phyloP scores from a whole-genome alignment of 257 asterid genomes.

The Solanum paucissectum region DNA sequence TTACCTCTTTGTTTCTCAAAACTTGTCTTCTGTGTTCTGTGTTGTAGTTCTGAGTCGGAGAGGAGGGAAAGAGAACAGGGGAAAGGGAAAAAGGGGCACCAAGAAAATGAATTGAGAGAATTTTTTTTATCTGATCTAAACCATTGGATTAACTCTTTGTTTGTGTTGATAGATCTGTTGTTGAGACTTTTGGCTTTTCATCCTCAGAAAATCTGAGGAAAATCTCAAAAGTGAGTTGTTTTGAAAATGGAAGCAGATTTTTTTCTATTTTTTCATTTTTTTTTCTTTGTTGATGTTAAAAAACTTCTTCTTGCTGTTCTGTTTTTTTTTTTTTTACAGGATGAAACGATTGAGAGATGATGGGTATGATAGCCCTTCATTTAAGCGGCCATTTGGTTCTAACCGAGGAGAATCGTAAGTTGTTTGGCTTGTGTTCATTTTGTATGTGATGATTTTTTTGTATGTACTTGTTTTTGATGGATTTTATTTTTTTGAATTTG shows the following conservation, averaged over 20 bases:
- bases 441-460: not conserved
- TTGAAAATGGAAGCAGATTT: not conserved
- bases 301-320: slow-evolving; percentile 9
- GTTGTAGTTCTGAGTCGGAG: slow-evolving; percentile 5
- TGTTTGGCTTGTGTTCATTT: not conserved
- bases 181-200: slow-evolving; percentile 10
- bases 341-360: slow-evolving; percentile 92
- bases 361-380: slow-evolving; percentile 52
- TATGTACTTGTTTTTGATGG: not conserved
- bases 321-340: slow-evolving; percentile 17
- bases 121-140: slow-evolving; percentile 21
- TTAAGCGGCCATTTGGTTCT: slow-evolving; percentile 70
- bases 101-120: slow-evolving; percentile 1
- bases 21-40: slow-evolving; percentile 1
- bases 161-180: slow-evolving; percentile 50
- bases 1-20: slow-evolving; percentile 8
- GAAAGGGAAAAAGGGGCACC: not conserved
- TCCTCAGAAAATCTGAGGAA: slow-evolving; percentile 21
- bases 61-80: slow-evolving; percentile 4
- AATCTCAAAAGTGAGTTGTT: slow-evolving; percentile 33
- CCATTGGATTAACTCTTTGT: slow-evolving; percentile 6
- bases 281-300: not conserved
- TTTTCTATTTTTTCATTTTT: too few relatives aligned
- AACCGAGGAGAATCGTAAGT: slow-evolving; percentile 86
- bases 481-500: not conserved